Evolutionary conservation across 2,329 filamentous ascomycete species (phyloP).

Genomic region (Fusarium virguliforme): DNA sequence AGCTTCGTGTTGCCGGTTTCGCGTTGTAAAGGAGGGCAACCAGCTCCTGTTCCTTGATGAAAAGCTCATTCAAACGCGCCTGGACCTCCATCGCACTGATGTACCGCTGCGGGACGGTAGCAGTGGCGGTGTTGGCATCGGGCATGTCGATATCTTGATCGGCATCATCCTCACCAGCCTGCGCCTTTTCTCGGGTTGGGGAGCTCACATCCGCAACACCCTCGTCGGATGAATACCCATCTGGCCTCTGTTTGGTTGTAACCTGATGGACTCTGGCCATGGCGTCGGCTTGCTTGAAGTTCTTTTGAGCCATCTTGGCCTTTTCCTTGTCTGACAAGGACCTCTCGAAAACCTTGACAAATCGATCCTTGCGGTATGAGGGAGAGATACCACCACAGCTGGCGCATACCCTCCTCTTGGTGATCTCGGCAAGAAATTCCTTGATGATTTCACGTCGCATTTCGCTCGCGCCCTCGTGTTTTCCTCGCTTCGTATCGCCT

Average conservation of each 20-base stretch:
- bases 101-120: constrained; percentile 73
- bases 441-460: constrained; percentile 83
- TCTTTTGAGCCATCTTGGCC: constrained; percentile 80
- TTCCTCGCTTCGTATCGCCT: constrained; percentile 71
- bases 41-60: constrained; percentile 89
- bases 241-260: constrained; percentile 59
- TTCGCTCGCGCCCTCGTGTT: constrained; percentile 88
- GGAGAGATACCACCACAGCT: constrained; percentile 81
- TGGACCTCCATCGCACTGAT: constrained; percentile 88
- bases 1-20: constrained; percentile 73
- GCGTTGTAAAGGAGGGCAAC: constrained; percentile 89
- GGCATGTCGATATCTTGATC: constrained; percentile 60
- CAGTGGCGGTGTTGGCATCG: constrained; percentile 51
- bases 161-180: constrained; percentile 64
- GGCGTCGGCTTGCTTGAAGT: constrained; percentile 79
- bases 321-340: constrained; percentile 81
- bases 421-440: constrained; percentile 84
- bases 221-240: constrained; percentile 73
- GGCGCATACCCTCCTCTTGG: constrained; percentile 78
- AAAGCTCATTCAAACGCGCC: constrained; percentile 83
- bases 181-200: constrained; percentile 56
- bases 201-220: constrained; percentile 77
- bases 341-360: constrained; percentile 94
- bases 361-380: constrained; percentile 88
- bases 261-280: constrained; percentile 64